Conservation (phyloP, 2,329 filamentous ascomycete genomes). For the Colletotrichum tamarilloi region DNA sequence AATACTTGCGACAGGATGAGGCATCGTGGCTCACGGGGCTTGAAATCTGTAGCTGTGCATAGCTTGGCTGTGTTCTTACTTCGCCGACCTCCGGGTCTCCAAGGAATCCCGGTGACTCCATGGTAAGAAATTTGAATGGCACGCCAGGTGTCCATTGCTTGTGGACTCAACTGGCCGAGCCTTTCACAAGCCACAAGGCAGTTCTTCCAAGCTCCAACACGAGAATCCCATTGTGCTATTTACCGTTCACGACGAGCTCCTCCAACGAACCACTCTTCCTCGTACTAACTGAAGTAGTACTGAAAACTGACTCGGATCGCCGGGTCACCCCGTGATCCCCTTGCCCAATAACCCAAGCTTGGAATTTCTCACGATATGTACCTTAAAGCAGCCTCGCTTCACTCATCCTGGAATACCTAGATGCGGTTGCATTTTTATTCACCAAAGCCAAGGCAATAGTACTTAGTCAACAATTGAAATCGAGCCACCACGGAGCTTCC, state of each 20-base stretch:
- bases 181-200: not conserved
- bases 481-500: not conserved
- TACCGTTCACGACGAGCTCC: not conserved
- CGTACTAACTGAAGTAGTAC: too few species aligned
- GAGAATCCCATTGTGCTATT: not conserved
- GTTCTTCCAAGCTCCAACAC: not conserved
- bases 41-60: too few species aligned
- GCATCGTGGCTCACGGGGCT: too few species aligned
- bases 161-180: not conserved
- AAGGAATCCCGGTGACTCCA: too few species aligned
- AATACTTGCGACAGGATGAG: too few species aligned
- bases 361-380: too few species aligned
- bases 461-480: not conserved
- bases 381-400: not conserved
- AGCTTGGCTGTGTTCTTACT: too few species aligned
- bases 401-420: not conserved
- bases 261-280: not conserved
- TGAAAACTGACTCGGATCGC: not conserved
- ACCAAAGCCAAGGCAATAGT: conserved; percentile 4
- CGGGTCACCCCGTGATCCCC: not conserved
- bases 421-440: not conserved
- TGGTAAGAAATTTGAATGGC: too few species aligned
- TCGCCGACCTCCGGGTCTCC: too few species aligned
- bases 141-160: not conserved
- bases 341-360: not conserved